Evolutionary conservation across 306 rosid genomes (phyloP), one percentile per base, ranked within the genome.

Genomic region (Vachellia pachyceras): DNA sequence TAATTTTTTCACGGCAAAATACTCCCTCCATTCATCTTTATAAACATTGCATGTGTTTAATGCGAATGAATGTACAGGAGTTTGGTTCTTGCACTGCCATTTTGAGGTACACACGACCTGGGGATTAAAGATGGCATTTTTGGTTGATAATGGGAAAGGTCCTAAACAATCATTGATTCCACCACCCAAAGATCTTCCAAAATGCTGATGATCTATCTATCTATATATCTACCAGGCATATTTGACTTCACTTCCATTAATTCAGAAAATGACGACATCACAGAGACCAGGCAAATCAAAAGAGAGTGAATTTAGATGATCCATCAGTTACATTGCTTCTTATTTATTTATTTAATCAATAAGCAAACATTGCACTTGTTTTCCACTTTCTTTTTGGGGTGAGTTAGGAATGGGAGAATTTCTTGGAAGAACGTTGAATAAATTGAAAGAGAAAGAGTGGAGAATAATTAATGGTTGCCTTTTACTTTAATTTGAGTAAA

Each of bases 111-210:
- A 95, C 75, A 95, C 98, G 68, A 88, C 98, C 69, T 92, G 98
- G 98, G 98, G 98, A 7, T 88, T 95, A 55, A 95, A 95, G 88
- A 95, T 95, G 99, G 97, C 98, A 0, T 95, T 95, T 85, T 82
- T 95, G 85, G 98, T 95, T 82, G 95, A 95, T 55, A 92, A 92
- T 78, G 98, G 98, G 0, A 91, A 91, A 77, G 96, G 99, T 65
- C 91, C 94, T 42, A 89, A 82, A 49, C 80, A 95, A 60, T 88
- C 99, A 8, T 2, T 93, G 76, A 36, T 60, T n/a, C 92, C 91
- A 35, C 95, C 95, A 63, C 95, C 95, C 25, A 76, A 49, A 5
- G 92, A 91, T 85, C 91, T 89, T 73, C 95, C 95, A 5, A 87
- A 82, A 79, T 91, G 95, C 54, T 91, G 77, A 72, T 0, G 9